Conservation (phyloP, 148 eudicot genomes). For the Rhododendron molle region DNA sequence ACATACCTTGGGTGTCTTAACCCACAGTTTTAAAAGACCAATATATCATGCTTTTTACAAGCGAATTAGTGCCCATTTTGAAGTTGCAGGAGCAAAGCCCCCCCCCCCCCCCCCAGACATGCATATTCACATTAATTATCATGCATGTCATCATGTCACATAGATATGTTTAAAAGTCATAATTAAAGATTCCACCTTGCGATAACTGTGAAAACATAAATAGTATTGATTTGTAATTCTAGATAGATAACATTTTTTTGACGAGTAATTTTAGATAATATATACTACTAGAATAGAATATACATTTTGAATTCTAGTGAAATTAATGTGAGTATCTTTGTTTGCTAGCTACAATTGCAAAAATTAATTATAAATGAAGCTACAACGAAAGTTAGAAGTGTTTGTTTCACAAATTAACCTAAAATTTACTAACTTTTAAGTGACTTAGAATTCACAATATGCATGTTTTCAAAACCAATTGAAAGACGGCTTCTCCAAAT, state of each 20-base stretch:
- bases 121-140: too few relatives aligned
- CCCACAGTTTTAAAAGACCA: background rate
- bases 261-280: too few relatives aligned
- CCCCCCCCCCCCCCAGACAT: too few relatives aligned
- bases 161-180: too few relatives aligned
- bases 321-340: background rate
- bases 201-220: too few relatives aligned
- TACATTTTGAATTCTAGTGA: background rate
- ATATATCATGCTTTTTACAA: background rate
- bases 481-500: too few relatives aligned
- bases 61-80: background rate
- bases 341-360: background rate
- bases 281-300: background rate
- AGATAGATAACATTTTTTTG: too few relatives aligned
- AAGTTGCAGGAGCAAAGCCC: background rate
- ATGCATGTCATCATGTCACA: background rate
- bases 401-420: too few relatives aligned
- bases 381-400: background rate
- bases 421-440: too few relatives aligned
- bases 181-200: background rate
- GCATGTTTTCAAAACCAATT: too few relatives aligned
- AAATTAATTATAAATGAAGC: background rate
- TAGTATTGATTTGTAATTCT: too few relatives aligned
- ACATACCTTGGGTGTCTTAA: background rate
- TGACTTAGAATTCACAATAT: too few relatives aligned